These are phyloP conservation scores for Dictyostelium intermedium DNA, from an alignment of 78 protist species.

Conservation along the genomic window DNA sequence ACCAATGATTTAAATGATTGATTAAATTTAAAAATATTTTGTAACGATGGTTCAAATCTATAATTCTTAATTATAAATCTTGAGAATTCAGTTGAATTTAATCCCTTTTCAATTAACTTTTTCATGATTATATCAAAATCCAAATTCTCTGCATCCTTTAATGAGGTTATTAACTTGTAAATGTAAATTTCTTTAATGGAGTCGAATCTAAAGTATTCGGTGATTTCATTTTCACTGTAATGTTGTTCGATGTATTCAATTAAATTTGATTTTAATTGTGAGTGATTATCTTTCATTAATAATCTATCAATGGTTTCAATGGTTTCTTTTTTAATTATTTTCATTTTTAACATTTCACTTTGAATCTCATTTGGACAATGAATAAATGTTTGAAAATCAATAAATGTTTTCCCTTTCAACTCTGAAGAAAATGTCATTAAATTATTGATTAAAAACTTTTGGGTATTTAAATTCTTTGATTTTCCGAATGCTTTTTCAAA, in stretches of 20 bases:
- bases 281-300: background rate
- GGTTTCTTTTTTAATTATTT: background rate
- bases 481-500: background rate
- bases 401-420: background rate
- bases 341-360: background rate
- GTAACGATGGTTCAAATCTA: background rate
- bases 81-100: background rate
- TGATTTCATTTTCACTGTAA: background rate
- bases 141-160: no score
- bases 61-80: background rate
- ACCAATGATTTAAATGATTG: background rate
- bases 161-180: background rate
- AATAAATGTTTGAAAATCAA: background rate
- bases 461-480: background rate
- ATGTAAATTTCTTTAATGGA: background rate
- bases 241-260: background rate
- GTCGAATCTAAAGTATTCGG: background rate
- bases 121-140: background rate
- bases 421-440: background rate
- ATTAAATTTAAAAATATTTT: background rate
- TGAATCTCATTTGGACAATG: background rate
- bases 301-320: background rate
- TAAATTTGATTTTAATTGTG: background rate
- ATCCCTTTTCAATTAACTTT: background rate
- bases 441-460: background rate